phyloP scores from a whole-genome alignment of 768 basidiomycete species.

The Hygrocybe punicea region DNA sequence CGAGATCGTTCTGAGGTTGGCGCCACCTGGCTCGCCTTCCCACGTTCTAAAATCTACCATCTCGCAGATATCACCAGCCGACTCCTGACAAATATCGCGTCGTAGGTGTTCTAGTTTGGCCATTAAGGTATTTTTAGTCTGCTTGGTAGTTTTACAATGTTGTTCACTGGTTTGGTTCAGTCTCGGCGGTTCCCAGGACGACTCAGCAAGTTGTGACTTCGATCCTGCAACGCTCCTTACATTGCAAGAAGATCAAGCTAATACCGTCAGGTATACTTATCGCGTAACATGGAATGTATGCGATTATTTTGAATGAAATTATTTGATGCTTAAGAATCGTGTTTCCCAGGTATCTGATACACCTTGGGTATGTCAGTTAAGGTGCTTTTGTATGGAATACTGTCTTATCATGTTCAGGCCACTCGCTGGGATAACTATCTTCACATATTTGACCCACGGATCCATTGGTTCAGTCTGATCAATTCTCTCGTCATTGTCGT shows the following conservation, averaged over 20 bases:
- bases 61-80: constrained; percentile 72
- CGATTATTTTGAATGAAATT: not conserved
- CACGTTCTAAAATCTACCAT: not conserved
- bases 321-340: not conserved
- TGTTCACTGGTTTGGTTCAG: constrained; percentile 34
- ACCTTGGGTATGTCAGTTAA: constrained; percentile 57
- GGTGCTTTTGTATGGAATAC: not conserved
- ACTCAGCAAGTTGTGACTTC: constrained; percentile 50
- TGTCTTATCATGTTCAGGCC: constrained; percentile 50
- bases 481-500: constrained; percentile 90
- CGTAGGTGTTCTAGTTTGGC: constrained; percentile 90
- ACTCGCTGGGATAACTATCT: constrained; percentile 97
- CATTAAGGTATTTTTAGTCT: constrained; percentile 36
- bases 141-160: not conserved
- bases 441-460: constrained; percentile 87
- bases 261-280: constrained; percentile 81
- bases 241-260: constrained; percentile 57
- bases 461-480: constrained; percentile 95
- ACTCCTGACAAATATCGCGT: constrained; percentile 72
- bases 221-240: constrained; percentile 44
- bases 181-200: constrained; percentile 59
- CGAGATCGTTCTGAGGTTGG: constrained; percentile 73
- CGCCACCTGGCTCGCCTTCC: not conserved
- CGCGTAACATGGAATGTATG: constrained; percentile 82
- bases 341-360: constrained; percentile 69